Base-by-base conservation (phyloP, 1,284 basidiomycete species). In the Naganishia sp. region DNA sequence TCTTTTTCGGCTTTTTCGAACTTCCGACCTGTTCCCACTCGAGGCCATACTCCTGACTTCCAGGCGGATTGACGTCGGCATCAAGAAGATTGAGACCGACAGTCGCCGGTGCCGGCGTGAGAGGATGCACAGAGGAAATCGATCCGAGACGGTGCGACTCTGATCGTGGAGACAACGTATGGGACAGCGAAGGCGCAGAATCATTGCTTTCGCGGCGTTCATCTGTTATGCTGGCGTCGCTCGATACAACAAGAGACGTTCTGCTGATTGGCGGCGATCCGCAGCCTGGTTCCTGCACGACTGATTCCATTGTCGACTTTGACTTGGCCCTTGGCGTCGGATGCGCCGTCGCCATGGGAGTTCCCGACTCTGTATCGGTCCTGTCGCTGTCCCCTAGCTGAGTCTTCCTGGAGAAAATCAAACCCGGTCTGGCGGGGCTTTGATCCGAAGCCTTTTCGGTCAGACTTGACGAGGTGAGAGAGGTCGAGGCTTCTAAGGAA, bases 281-380 rank as follows among this genome's bases (percentile, higher is more conserved):
- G 16, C 50, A 4, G 4, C 13, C 31, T 16, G 18, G 15, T 28
- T 53, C 28, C 7, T 28, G 15, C 33, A 16, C 15, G 3, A 18
- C 4, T 7, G 53, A 39, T 39, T 42, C 59, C 59, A 61, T 61
- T 28, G 18, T 61, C 21, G 59, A 52, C 28, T 48, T 61, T 36
- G 23, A 18, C 4, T 42, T 52, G 16, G 48, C 48, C 25, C 42
- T 50, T 1, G 59, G 59, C 7, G 59, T 61, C 15, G 59, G 49
- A 39, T 61, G 46, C 16, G 59, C 39, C 15, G 59, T 61, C 39
- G 59, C 59, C 13, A 48, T 61, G 3, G 59, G 59, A 16, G 59
- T 61, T 11, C 43, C 28, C 48, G 48, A 61, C 28, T 61, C 59
- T 9, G 59, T 16, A 11, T 39, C 46, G 18, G 31, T 45, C 45